Conservation (phyloP, 2,329 filamentous ascomycete species). For the Sarocladiaceae sp. region DNA sequence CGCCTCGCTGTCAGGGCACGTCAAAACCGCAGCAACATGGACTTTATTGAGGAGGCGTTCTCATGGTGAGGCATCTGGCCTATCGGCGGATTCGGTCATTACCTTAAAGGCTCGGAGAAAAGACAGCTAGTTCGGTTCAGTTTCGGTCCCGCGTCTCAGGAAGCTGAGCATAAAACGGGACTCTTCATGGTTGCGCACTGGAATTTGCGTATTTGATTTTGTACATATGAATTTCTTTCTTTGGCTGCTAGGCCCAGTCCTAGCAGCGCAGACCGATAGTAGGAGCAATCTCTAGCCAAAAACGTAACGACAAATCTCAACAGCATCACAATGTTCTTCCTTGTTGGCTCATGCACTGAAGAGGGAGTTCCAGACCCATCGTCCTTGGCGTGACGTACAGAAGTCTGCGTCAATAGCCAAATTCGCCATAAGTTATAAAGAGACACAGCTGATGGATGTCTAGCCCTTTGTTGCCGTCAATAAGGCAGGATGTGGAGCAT, state of each 20-base stretch:
- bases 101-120: background rate
- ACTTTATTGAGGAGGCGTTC: constrained; percentile 79
- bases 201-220: constrained; percentile 8
- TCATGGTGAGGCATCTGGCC: constrained; percentile 40
- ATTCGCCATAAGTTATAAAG: too few species aligned
- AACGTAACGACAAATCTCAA: background rate
- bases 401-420: too few species aligned
- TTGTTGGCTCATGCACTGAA: too few species aligned
- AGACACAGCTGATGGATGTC: too few species aligned
- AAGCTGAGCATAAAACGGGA: background rate
- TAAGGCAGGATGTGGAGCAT: background rate
- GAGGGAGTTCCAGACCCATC: too few species aligned
- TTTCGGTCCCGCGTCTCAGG: background rate
- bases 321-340: too few species aligned
- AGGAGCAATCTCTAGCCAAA: background rate
- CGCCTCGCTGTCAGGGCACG: constrained; percentile 60
- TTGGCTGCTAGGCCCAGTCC: background rate
- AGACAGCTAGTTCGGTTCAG: background rate
- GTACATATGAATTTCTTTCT: constrained; percentile 3
- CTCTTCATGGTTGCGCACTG: background rate
- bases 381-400: too few species aligned
- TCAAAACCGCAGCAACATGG: constrained; percentile 62
- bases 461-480: background rate
- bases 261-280: background rate
- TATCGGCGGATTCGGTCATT: background rate